phyloP scores from a whole-genome alignment of 2,329 filamentous ascomycete species.

The Colletotrichum sp. region DNA sequence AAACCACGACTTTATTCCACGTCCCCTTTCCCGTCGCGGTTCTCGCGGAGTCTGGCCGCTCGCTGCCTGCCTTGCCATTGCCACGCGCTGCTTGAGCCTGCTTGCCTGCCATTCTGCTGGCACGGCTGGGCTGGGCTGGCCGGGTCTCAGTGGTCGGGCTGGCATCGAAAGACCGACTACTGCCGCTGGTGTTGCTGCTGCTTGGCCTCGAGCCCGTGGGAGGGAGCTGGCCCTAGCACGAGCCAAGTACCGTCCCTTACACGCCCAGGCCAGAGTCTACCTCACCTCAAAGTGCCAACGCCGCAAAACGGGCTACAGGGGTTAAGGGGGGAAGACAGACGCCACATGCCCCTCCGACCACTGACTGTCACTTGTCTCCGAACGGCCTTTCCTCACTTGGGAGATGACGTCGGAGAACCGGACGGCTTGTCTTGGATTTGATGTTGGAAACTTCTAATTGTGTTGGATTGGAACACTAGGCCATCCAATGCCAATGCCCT shows the following conservation, averaged over 20 bases:
- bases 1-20: background rate
- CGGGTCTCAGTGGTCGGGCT: background rate
- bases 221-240: background rate
- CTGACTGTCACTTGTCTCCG: conserved; percentile 6
- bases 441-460: background rate
- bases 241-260: background rate
- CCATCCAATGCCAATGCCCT: background rate
- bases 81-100: background rate
- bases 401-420: conserved; percentile 15
- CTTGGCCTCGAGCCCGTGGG: background rate
- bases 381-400: conserved; percentile 5
- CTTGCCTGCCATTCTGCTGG: background rate
- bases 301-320: conserved; percentile 2
- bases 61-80: background rate
- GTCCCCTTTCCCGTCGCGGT: background rate
- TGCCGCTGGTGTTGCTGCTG: background rate
- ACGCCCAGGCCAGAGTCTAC: background rate
- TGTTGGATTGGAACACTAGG: background rate
- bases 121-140: background rate
- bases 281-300: background rate
- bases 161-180: background rate
- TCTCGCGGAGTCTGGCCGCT: background rate
- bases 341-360: conserved; percentile 9
- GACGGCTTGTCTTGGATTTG: conserved; percentile 3
- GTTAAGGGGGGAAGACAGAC: conserved; percentile 3